phyloP scores from a whole-genome alignment of 2,329 filamentous ascomycete genomes.

The Penicillium sclerotiorum region DNA sequence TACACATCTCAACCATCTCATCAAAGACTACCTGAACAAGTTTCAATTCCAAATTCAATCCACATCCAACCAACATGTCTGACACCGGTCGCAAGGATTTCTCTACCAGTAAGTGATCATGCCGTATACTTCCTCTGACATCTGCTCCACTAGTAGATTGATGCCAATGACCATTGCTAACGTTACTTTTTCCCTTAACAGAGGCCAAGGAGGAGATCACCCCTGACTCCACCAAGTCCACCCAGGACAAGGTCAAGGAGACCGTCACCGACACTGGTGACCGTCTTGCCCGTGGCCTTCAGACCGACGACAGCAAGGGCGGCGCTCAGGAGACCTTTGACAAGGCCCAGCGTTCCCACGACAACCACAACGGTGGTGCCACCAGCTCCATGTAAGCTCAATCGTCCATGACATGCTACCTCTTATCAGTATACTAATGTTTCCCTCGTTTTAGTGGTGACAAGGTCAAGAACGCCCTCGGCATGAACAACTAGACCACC shows the following conservation, averaged over 20 bases:
- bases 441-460: slow-evolving; percentile 35
- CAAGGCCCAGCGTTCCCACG: slow-evolving; percentile 51
- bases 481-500: slow-evolving; percentile 36
- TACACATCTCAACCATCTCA: slow-evolving; percentile 7
- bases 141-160: not conserved
- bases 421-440: slow-evolving; percentile 6
- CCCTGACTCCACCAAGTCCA: slow-evolving; percentile 64
- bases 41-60: slow-evolving; percentile 4
- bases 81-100: slow-evolving; percentile 65
- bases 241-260: slow-evolving; percentile 61
- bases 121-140: not conserved
- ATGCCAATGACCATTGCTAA: not conserved
- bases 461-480: slow-evolving; percentile 48
- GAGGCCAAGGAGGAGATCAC: slow-evolving; percentile 61
- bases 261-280: slow-evolving; percentile 58
- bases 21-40: slow-evolving; percentile 7
- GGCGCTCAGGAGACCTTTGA: slow-evolving; percentile 55
- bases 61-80: slow-evolving; percentile 53
- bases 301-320: slow-evolving; percentile 60
- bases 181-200: slow-evolving; percentile 16
- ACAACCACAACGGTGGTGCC: slow-evolving; percentile 45
- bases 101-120: slow-evolving; percentile 46
- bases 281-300: slow-evolving; percentile 54
- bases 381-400: slow-evolving; percentile 43
- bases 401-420: rapidly evolving